Evolutionary conservation across 228 moss, liverwort and hornwort genomes (phyloP).

Genomic region (Sphagnum magellanicum): DNA sequence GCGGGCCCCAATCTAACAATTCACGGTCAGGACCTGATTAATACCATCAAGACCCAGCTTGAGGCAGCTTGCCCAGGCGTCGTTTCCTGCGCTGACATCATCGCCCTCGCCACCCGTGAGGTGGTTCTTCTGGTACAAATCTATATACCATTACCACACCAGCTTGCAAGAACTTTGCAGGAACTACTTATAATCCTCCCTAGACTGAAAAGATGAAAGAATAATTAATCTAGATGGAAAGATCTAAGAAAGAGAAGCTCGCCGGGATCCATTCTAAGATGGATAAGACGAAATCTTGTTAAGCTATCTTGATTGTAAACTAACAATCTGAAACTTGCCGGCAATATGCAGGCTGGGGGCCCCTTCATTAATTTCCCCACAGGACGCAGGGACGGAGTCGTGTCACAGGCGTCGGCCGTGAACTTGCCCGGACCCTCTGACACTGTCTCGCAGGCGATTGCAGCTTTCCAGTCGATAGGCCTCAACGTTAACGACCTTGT

Average conservation of each 20-base stretch:
- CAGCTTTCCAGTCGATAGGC: background rate
- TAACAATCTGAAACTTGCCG: too few relatives aligned
- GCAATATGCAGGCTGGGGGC: slow-evolving; percentile 26
- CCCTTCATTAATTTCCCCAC: slow-evolving; percentile 15
- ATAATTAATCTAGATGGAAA: too few relatives aligned
- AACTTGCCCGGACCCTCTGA: slow-evolving; percentile 20
- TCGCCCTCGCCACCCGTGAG: slow-evolving; percentile 34
- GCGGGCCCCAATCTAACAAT: slow-evolving; percentile 28
- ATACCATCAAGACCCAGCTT: slow-evolving; percentile 21
- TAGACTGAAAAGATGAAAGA: background rate
- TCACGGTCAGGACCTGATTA: slow-evolving; percentile 27
- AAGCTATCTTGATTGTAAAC: too few relatives aligned
- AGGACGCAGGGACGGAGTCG: slow-evolving; percentile 29
- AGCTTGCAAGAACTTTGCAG: too few relatives aligned
- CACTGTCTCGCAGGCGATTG: background rate
- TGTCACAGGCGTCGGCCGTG: slow-evolving; percentile 14
- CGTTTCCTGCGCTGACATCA: slow-evolving; percentile 42
- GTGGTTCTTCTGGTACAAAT: slow-evolving; percentile 18
- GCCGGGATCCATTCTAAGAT: too few relatives aligned
- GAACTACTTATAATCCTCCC: background rate
- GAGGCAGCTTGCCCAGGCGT: slow-evolving; percentile 30
- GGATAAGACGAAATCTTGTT: too few relatives aligned
- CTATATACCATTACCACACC: too few relatives aligned
- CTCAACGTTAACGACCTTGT: background rate
- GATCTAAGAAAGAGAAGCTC: too few relatives aligned